These are phyloP conservation scores for Ustulina deusta DNA, from an alignment of 2,329 filamentous ascomycete species.

Conservation along the genomic window DNA sequence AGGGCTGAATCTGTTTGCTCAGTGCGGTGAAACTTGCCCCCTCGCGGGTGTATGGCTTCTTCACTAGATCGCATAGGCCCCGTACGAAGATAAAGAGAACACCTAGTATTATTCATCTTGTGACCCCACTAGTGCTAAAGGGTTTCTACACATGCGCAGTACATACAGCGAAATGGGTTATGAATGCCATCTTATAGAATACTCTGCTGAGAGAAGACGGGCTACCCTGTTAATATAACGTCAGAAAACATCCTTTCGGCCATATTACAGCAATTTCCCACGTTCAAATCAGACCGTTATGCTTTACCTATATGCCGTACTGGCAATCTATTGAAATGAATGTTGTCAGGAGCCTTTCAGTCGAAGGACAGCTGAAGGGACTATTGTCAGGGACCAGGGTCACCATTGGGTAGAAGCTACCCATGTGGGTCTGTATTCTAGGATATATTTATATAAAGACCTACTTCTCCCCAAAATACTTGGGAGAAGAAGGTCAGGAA, in stretches of 20 bases:
- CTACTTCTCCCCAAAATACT: too few relatives aligned
- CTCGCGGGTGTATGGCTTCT: not conserved
- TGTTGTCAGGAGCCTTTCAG: too few relatives aligned
- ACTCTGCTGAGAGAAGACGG: not conserved
- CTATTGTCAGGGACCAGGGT: too few relatives aligned
- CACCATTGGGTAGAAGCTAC: too few relatives aligned
- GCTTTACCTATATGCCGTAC: not conserved
- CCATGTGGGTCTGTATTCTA: too few relatives aligned
- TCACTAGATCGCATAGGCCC: not conserved
- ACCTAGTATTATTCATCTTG: not conserved
- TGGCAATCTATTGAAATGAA: not conserved
- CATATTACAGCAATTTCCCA: not conserved
- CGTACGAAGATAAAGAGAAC: not conserved
- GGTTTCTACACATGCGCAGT: not conserved
- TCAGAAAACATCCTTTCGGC: not conserved
- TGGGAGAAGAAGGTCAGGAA: too few relatives aligned
- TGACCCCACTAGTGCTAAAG: not conserved
- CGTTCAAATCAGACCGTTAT: not conserved
- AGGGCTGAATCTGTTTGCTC: not conserved
- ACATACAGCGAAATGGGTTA: not conserved
- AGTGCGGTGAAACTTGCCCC: not conserved
- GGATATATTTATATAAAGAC: too few relatives aligned
- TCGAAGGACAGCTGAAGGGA: too few relatives aligned
- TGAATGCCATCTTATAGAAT: not conserved
- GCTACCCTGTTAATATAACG: not conserved